phyloP scores from a whole-genome alignment of 768 basidiomycete genomes.

The Phanerochaete sordida region DNA sequence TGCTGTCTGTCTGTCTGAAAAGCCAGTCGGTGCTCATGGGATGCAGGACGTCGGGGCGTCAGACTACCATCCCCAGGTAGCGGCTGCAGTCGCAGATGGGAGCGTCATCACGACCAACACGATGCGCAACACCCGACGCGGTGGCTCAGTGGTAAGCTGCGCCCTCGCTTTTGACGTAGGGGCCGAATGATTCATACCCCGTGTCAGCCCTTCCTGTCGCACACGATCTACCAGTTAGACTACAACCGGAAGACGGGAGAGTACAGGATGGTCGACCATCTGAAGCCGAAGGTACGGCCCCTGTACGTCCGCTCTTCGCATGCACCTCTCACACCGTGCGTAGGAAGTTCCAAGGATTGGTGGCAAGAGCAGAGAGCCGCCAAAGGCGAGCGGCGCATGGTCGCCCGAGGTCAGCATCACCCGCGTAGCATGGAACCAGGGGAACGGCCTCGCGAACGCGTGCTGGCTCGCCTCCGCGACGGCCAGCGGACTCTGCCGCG shows the following conservation, averaged over 20 bases:
- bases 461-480: conserved; percentile 74
- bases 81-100: conserved; percentile 82
- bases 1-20: too few species aligned
- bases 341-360: conserved; percentile 52
- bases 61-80: conserved; percentile 85
- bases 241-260: conserved; percentile 72
- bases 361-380: conserved; percentile 32
- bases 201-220: conserved; percentile 77
- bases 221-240: conserved; percentile 85
- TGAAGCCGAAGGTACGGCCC: conserved; percentile 61
- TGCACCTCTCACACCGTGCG: conserved; percentile 2
- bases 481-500: conserved; percentile 79
- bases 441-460: conserved; percentile 58
- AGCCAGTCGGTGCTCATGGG: background rate
- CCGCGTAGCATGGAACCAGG: conserved; percentile 78
- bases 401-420: conserved; percentile 73
- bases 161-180: too few species aligned
- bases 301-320: too few species aligned
- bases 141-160: conserved; percentile 69
- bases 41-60: conserved; percentile 67
- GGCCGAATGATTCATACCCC: too few species aligned
- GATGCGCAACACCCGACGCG: conserved; percentile 62
- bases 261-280: conserved; percentile 85
- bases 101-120: conserved; percentile 71
- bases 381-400: conserved; percentile 67